These are phyloP conservation scores for Leishmania aethiopica DNA, from an alignment of 208 protist genomes.

Conservation along the genomic window DNA sequence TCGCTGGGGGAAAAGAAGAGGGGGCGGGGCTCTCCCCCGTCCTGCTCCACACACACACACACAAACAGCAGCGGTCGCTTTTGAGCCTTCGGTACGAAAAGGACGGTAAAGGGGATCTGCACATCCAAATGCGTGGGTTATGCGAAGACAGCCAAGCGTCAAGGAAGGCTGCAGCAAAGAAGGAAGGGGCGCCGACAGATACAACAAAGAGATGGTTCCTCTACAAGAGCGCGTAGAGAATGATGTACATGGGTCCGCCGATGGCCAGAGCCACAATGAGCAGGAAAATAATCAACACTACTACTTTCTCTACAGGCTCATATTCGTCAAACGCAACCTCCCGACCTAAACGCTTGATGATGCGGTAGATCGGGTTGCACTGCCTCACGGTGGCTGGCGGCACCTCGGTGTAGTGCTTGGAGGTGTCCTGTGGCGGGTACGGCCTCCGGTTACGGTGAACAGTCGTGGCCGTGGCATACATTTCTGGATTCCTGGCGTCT, in stretches of 20 bases:
- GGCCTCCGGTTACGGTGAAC: slow-evolving; percentile 39
- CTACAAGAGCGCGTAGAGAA: slow-evolving; percentile 24
- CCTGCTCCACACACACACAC: not conserved
- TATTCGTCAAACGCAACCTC: slow-evolving; percentile 60
- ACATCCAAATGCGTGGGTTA: not conserved
- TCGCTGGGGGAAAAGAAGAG: not conserved
- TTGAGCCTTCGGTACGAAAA: not conserved
- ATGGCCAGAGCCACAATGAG: slow-evolving; percentile 35
- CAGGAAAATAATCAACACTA: slow-evolving; percentile 31
- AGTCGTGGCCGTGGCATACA: slow-evolving; percentile 21
- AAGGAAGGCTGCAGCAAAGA: not conserved
- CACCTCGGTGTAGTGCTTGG: slow-evolving; percentile 74
- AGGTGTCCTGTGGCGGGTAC: slow-evolving; percentile 72
- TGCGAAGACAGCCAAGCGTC: not conserved
- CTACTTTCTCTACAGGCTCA: slow-evolving; percentile 56
- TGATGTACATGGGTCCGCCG: slow-evolving; percentile 31
- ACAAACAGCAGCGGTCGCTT: not conserved
- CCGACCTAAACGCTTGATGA: slow-evolving; percentile 39
- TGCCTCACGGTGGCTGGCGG: slow-evolving; percentile 35
- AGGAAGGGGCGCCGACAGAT: not conserved
- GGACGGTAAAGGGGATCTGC: not conserved
- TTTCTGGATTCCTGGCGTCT: slow-evolving; percentile 6
- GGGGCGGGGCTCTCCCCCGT: not conserved
- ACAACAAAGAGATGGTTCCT: too few relatives aligned
- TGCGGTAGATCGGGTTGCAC: slow-evolving; percentile 30